A percentile compares a stretch with the other conserved stretches of the same genome.
Evolutionary conservation across 768 basidiomycete genomes (phyloP).

Genomic region (Agaricus blazei): DNA sequence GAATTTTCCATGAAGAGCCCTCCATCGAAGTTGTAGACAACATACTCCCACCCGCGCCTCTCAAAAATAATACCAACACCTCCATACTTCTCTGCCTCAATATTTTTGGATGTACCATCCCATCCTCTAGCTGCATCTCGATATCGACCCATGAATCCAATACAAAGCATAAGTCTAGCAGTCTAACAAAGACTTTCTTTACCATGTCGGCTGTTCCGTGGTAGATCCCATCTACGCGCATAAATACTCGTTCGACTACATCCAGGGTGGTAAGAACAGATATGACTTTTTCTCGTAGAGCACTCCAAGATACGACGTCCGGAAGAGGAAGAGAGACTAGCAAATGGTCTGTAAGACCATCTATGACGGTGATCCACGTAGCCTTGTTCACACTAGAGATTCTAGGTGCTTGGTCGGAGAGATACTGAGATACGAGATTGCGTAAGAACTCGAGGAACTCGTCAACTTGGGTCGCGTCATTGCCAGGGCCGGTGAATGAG

Average conservation of each 20-base stretch:
- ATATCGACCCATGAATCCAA: constrained; percentile 58
- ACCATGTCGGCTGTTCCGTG: constrained; percentile 36
- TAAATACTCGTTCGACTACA: constrained; percentile 46
- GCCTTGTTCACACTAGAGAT: constrained; percentile 30
- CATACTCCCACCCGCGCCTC: constrained; percentile 37
- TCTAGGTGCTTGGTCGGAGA: constrained; percentile 26
- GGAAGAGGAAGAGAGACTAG: constrained; percentile 52
- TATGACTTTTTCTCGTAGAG: constrained; percentile 37
- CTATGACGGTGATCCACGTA: constrained; percentile 46
- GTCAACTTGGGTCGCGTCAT: constrained; percentile 24
- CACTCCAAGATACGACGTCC: constrained; percentile 43
- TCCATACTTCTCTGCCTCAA: constrained; percentile 44
- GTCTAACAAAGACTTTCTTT: constrained; percentile 41
- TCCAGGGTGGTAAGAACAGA: constrained; percentile 39
- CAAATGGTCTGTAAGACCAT: constrained; percentile 48
- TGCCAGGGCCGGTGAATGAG: constrained; percentile 21
- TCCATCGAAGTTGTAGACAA: constrained; percentile 23
- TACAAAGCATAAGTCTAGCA: constrained; percentile 49
- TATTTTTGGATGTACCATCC: constrained; percentile 37
- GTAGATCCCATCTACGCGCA: constrained; percentile 8
- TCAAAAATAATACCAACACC: constrained; percentile 40
- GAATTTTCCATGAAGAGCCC: constrained; percentile 33
- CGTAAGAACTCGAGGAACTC: constrained; percentile 40
- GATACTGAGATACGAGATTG: constrained; percentile 30
- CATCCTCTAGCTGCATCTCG: constrained; percentile 32